phyloP scores from a whole-genome alignment of 306 rosid genomes.

The Malus sieversii region DNA sequence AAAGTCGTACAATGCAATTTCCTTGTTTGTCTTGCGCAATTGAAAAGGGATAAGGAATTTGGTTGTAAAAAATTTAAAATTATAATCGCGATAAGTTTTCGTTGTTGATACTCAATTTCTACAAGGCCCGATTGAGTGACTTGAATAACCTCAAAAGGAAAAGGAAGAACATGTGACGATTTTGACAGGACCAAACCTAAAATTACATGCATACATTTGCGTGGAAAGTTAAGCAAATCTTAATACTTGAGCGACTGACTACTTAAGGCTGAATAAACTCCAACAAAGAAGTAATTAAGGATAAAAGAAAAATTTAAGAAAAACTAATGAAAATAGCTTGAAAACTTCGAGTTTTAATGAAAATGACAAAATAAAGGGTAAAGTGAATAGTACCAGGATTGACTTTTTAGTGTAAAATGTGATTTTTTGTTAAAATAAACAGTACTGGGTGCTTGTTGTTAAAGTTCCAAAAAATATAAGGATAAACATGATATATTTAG shows the following conservation, averaged over 20 bases:
- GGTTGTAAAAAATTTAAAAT: background rate
- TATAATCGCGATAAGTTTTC: too few relatives aligned
- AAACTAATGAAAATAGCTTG: too few relatives aligned
- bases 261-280: background rate
- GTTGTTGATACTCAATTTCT: background rate
- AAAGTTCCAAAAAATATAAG: too few relatives aligned
- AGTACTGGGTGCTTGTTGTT: too few relatives aligned
- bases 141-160: background rate
- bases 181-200: background rate
- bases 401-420: too few relatives aligned
- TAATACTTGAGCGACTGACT: background rate
- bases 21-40: background rate
- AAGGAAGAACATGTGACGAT: too few relatives aligned
- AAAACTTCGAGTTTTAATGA: too few relatives aligned
- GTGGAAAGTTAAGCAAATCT: background rate
- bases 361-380: too few relatives aligned
- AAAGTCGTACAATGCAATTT: background rate
- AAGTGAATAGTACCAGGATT: too few relatives aligned
- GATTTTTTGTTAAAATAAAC: too few relatives aligned
- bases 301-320: too few relatives aligned
- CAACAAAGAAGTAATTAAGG: background rate
- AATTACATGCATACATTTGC: background rate
- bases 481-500: too few relatives aligned
- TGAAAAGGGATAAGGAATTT: background rate
- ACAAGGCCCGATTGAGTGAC: background rate